Conservation (phyloP, 768 basidiomycete genomes). For the Xerocomus brunneocitrinus region DNA sequence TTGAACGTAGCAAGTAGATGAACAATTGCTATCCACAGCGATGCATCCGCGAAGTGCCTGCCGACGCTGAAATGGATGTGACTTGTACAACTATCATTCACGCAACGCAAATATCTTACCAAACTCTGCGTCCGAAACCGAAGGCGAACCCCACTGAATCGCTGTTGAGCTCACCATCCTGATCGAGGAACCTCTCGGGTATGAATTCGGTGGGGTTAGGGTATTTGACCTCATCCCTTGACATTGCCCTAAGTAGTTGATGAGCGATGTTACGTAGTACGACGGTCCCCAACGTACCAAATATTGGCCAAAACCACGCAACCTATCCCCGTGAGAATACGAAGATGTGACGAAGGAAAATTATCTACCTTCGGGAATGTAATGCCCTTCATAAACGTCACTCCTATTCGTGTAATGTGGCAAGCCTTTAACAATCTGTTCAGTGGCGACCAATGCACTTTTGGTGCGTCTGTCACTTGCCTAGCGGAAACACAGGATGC, state of each 20-base stretch:
- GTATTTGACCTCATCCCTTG: constrained; percentile 24
- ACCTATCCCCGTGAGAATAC: constrained; percentile 21
- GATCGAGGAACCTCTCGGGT: constrained; percentile 26
- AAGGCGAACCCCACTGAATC: constrained; percentile 23
- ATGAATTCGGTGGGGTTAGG: constrained; percentile 24
- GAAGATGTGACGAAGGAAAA: background rate
- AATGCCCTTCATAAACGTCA: constrained; percentile 24
- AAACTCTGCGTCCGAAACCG: constrained; percentile 30
- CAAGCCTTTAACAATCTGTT: constrained; percentile 16
- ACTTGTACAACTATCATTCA: background rate
- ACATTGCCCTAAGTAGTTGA: constrained; percentile 24
- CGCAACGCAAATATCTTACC: constrained; percentile 7
- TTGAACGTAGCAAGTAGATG: constrained; percentile 29
- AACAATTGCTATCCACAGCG: constrained; percentile 29
- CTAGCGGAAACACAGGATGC: constrained; percentile 32
- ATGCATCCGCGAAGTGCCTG: constrained; percentile 29
- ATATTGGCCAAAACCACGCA: constrained; percentile 29
- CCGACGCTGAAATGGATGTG: constrained; percentile 19
- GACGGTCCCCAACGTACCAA: constrained; percentile 17
- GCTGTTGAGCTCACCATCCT: constrained; percentile 22
- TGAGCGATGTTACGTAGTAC: constrained; percentile 4
- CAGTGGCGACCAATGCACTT: background rate
- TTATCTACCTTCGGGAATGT: constrained; percentile 25
- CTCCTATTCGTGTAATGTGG: constrained; percentile 25
- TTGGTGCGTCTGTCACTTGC: constrained; percentile 6